These are phyloP conservation scores for Podospora pseudopauciseta DNA, from an alignment of 495 filamentous ascomycete genomes.

Conservation along the genomic window DNA sequence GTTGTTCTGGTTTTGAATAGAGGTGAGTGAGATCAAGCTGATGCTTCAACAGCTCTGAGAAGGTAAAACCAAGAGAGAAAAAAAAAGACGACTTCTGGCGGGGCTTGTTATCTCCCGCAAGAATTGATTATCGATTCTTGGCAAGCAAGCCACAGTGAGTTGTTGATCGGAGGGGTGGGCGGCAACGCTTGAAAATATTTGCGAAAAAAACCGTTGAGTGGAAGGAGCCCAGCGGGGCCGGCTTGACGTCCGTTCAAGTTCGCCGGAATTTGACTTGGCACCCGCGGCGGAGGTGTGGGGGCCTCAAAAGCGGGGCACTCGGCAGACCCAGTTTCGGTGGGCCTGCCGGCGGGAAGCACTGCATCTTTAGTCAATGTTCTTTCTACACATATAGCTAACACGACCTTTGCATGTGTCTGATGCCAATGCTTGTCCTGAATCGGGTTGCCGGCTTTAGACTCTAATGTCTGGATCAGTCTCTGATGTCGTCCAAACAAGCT, in stretches of 20 bases:
- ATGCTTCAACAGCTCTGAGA: not conserved
- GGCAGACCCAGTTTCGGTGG: slow-evolving; percentile 2
- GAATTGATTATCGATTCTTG: not conserved
- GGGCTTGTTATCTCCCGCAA: not conserved
- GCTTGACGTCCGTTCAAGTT: not conserved
- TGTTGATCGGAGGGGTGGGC: not conserved
- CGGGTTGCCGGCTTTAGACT: not conserved
- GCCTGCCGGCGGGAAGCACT: not conserved
- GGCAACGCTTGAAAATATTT: not conserved
- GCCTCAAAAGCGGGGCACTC: not conserved
- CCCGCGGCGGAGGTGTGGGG: not conserved
- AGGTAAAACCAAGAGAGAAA: not conserved
- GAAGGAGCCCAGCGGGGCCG: not conserved
- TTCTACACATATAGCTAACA: not conserved
- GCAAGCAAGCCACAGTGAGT: not conserved
- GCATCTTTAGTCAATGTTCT: not conserved
- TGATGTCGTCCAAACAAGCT: not conserved
- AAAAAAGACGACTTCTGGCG: not conserved
- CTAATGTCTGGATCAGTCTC: not conserved
- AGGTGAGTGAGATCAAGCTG: not conserved
- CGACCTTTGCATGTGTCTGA: not conserved
- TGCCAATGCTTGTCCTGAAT: not conserved
- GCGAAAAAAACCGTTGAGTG: not conserved
- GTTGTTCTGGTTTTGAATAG: not conserved
- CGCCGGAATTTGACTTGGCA: not conserved